Conservation (phyloP, 2,329 filamentous ascomycete genomes). For the Thielaviopsis ethacetica region DNA sequence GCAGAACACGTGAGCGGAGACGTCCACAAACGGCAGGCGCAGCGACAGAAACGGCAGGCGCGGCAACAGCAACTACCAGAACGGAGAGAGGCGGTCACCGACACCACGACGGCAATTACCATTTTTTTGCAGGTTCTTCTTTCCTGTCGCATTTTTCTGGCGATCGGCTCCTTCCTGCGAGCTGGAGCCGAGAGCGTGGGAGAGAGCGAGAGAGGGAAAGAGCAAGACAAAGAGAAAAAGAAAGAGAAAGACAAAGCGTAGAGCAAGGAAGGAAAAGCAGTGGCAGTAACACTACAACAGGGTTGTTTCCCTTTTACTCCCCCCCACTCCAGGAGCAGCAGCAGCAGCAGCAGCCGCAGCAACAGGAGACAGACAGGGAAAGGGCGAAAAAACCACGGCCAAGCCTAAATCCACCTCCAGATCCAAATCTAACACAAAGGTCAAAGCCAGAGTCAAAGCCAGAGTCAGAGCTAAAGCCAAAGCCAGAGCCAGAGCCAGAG, state of each 20-base stretch:
- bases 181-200: conserved; percentile 1
- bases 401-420: too few relatives aligned
- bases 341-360: background rate
- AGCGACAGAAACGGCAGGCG: background rate
- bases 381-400: background rate
- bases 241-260: background rate
- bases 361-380: background rate
- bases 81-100: background rate
- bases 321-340: background rate
- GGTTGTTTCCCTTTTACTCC: background rate
- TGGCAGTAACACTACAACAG: background rate
- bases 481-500: too few relatives aligned
- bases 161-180: conserved; percentile 4
- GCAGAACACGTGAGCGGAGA: background rate
- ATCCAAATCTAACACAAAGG: too few relatives aligned
- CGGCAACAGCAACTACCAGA: background rate
- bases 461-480: too few relatives aligned
- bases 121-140: background rate
- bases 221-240: background rate
- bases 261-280: background rate
- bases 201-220: background rate
- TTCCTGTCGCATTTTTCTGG: conserved; percentile 4
- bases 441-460: too few relatives aligned
- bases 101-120: background rate
- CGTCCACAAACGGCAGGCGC: background rate